Conservation (phyloP, 2,329 filamentous ascomycete genomes). For the Bipolaris victoriae region DNA sequence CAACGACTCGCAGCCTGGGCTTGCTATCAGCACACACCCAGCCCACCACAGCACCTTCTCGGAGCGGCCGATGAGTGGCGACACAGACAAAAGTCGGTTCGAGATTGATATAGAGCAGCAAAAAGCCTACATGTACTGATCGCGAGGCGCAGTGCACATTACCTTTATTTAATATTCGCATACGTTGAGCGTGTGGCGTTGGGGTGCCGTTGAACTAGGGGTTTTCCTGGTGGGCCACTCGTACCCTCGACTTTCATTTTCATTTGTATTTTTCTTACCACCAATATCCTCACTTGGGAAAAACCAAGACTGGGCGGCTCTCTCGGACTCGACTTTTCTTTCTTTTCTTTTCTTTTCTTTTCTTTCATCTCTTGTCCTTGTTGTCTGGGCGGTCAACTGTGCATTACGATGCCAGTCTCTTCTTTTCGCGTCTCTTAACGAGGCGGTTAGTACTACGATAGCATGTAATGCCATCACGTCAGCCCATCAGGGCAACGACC, state of each 20-base stretch:
- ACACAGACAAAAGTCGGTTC: constrained; percentile 44
- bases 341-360: constrained; percentile 6
- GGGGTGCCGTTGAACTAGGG: constrained; percentile 23
- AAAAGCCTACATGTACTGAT: constrained; percentile 46
- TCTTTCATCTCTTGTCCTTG: background rate
- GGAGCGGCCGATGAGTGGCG: constrained; percentile 43
- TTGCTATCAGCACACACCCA: constrained; percentile 17
- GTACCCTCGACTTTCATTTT: constrained; percentile 2
- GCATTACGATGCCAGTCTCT: constrained; percentile 5
- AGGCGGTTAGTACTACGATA: constrained; percentile 11
- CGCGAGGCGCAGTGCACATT: constrained; percentile 19
- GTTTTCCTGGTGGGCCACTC: constrained; percentile 21
- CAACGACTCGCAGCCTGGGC: constrained; percentile 34
- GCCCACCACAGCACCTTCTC: constrained; percentile 26
- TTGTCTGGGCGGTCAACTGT: constrained; percentile 16
- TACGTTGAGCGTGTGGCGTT: constrained; percentile 19
- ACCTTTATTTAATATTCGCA: constrained; percentile 25
- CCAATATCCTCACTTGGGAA: constrained; percentile 16
- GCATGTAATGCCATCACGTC: constrained; percentile 14
- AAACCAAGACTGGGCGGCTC: constrained; percentile 18
- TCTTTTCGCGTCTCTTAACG: background rate
- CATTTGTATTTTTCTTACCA: constrained; percentile 20
- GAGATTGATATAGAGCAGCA: constrained; percentile 46
- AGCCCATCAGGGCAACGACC: background rate
- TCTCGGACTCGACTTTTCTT: constrained; percentile 21